These are phyloP conservation scores for Hordeum vulgare DNA, from an alignment of 176 grass and related monocot genomes.

Conservation along the genomic window MorexV3_pseudomolecules_assembly NC_058522.1:491009709-491010208, in stretches of 20 bases:
- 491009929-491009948: background rate
- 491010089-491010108: constrained; percentile 15
- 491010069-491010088: background rate
- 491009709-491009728: background rate
- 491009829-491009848: background rate
- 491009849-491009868: background rate
- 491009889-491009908: constrained; percentile 12
- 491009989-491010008: background rate
- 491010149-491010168: background rate
- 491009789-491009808: background rate
- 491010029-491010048: background rate
- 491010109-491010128: background rate
- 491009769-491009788: background rate
- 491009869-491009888: background rate
- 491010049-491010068: background rate
- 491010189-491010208: constrained; percentile 4
- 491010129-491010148: constrained; percentile 15
- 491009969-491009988: background rate
- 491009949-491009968: constrained; percentile 4
- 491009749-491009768: background rate
- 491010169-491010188: constrained; percentile 3
- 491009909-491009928: background rate
- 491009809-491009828: background rate
- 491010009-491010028: background rate
- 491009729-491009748: background rate